Percentiles rank a stretch among this genome's conserved stretches.
phyloP scores from a whole-genome alignment of 2,329 filamentous ascomycete species.

The Alternaria ventricosa region DNA sequence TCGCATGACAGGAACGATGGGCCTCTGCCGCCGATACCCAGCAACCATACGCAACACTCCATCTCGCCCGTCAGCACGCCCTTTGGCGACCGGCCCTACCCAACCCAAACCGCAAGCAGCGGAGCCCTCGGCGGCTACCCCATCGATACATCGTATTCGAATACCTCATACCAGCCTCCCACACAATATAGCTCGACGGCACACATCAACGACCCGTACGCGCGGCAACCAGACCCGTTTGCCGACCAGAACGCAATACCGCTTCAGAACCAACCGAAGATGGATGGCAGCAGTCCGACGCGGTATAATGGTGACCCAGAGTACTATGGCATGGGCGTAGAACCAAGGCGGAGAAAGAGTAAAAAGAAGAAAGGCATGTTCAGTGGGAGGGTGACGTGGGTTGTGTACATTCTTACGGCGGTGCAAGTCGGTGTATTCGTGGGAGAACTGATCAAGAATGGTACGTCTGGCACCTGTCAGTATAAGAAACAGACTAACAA shows the following conservation, averaged over 20 bases:
- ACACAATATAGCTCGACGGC: conserved; percentile 39
- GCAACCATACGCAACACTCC: conserved; percentile 33
- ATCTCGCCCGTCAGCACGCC: conserved; percentile 43
- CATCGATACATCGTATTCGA: conserved; percentile 63
- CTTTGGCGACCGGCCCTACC: conserved; percentile 52
- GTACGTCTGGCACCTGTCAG: conserved; percentile 56
- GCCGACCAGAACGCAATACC: conserved; percentile 58
- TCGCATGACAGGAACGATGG: conserved; percentile 40
- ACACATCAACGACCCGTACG: conserved; percentile 43
- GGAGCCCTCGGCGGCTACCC: conserved; percentile 63
- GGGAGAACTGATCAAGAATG: conserved; percentile 83
- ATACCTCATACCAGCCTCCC: conserved; percentile 32
- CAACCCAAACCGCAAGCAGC: conserved; percentile 40
- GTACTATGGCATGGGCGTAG: conserved; percentile 35
- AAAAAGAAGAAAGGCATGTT: conserved; percentile 61
- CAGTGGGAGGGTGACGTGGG: conserved; percentile 70
- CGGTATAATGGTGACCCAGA: conserved; percentile 51
- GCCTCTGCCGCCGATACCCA: conserved; percentile 44
- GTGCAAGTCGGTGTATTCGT: conserved; percentile 87
- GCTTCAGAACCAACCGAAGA: conserved; percentile 51
- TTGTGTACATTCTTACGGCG: conserved; percentile 79
- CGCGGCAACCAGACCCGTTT: conserved; percentile 59
- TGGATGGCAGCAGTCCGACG: conserved; percentile 44
- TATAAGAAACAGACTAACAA: conserved; percentile 12
- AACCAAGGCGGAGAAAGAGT: conserved; percentile 16